Evolutionary conservation across 2,329 filamentous ascomycete genomes (phyloP).

Genomic region (Didymella glomerata): DNA sequence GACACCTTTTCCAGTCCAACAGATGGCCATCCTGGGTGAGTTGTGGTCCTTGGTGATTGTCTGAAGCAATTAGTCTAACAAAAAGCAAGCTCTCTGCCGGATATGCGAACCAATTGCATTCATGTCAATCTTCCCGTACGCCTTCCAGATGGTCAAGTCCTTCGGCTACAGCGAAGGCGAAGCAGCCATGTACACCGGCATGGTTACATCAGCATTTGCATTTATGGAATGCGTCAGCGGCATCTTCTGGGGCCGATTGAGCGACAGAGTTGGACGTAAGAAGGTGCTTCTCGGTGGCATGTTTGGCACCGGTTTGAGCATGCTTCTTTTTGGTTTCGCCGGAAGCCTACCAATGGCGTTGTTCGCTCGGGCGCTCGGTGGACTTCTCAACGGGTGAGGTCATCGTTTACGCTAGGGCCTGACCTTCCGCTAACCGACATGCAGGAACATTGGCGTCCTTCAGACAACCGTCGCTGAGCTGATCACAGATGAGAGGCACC

Average conservation of each 20-base stretch:
- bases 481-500: conserved; percentile 90
- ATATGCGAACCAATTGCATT: conserved; percentile 99
- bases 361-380: conserved; percentile 86
- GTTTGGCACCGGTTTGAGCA: conserved; percentile 88
- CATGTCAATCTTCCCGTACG: conserved; percentile 99
- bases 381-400: conserved; percentile 86
- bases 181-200: conserved; percentile 91
- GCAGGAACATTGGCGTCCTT: conserved; percentile 89
- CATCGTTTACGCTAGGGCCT: conserved; percentile 36
- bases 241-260: conserved; percentile 90
- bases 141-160: conserved; percentile 95
- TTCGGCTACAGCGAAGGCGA: conserved; percentile 82
- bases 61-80: conserved; percentile 7
- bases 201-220: conserved; percentile 96
- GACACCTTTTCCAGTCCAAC: conserved; percentile 64
- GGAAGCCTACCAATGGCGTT: conserved; percentile 82
- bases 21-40: conserved; percentile 66
- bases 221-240: conserved; percentile 94
- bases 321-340: conserved; percentile 90
- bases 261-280: conserved; percentile 90
- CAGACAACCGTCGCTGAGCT: conserved; percentile 96
- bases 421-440: conserved; percentile 44
- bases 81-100: conserved; percentile 77
- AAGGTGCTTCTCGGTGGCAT: conserved; percentile 91
- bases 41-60: not conserved